Base-by-base conservation (phyloP, 2,329 filamentous ascomycete species). In the Cladosporium austrohemisphaericum region DNA sequence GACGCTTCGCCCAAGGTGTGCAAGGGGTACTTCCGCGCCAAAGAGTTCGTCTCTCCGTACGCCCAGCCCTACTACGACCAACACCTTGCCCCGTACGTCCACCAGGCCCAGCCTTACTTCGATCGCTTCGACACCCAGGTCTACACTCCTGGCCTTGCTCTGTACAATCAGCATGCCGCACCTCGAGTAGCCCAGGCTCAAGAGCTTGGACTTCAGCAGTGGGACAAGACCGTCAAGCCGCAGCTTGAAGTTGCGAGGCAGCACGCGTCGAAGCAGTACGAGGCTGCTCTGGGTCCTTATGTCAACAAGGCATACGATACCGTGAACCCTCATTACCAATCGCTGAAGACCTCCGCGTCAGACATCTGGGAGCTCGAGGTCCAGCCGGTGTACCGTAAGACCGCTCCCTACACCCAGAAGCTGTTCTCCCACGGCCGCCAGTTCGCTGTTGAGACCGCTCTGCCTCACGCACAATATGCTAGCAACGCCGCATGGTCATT, bases 81-180 rank as follows among this genome's bases (percentile, higher is more conserved):
- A 51, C 95, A 96, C 63, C 85, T 88, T 19, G 86, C 85, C 5
- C 88, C 89, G 2, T 93, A 96, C 64, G 81, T 95, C 54, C 79
- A 91, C 29, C 72, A 81, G 41, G 84, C 80, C 28, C 81, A 80
- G 52, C 92, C 92, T 1, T 95, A 97, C 69, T 69, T 77, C 48
- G 70, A 77, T 16, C 65, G 72, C 18, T 69, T 80, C 56, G 78
- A 83, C 57, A 71, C 76, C 41, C 69, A 76, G 35, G 73, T 94
- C 41, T 80, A 93, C 61, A 72, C 77, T 3, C 93, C 93, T 0
- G 77, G 81, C 3, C 78, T 82, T 50, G 74, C 72, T 8, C 75
- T 75, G 32, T 85, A 83, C 62, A 68, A 76, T 37, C 83, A 80
- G 52, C 88, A 95, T 60, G 90, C 83, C 37, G 85, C 85, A 41